Conservation (phyloP, 164 flowering plant species). For the Pachysandra terminalis region DNA sequence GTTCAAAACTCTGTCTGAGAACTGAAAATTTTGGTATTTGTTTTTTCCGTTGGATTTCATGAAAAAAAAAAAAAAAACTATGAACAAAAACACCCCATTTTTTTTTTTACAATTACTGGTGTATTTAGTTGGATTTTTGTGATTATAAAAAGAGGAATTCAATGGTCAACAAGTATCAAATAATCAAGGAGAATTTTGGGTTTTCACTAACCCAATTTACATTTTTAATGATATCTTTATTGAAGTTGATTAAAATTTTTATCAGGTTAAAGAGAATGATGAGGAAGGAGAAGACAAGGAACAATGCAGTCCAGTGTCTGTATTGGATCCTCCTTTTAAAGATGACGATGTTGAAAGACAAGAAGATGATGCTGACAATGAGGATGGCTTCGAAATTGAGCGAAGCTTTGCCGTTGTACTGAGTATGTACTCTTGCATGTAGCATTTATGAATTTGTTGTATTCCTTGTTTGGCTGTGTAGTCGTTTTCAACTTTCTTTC, state of each 20-base stretch:
- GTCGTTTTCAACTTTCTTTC: too few species aligned
- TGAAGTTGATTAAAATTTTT: not conserved
- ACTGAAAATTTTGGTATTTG: slow-evolving; percentile 25
- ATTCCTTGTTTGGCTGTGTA: not conserved
- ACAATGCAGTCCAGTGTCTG: slow-evolving; percentile 88
- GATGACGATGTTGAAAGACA: slow-evolving; percentile 38
- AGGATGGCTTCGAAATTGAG: slow-evolving; percentile 42
- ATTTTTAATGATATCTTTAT: not conserved
- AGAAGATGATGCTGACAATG: slow-evolving; percentile 17
- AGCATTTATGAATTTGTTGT: not conserved
- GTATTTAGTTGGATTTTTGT: too few species aligned
- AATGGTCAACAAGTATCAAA: not conserved
- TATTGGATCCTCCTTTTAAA: slow-evolving; percentile 71
- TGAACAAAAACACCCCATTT: not conserved
- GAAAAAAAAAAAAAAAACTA: slow-evolving; percentile 1
- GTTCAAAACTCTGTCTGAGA: slow-evolving; percentile 8
- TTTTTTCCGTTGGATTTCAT: slow-evolving; percentile 14
- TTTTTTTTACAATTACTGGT: too few species aligned
- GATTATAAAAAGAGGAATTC: too few species aligned
- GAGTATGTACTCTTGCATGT: slow-evolving; percentile 39
- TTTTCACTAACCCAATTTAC: too few species aligned
- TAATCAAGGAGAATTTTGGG: not conserved
- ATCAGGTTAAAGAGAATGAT: slow-evolving; percentile 21
- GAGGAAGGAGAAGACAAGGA: slow-evolving; percentile 67
- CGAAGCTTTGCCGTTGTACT: slow-evolving; percentile 71